These are phyloP conservation scores for Teratosphaeriaceae sp. DNA, from an alignment of 2,329 filamentous ascomycete genomes.

Conservation along the genomic window DNA sequence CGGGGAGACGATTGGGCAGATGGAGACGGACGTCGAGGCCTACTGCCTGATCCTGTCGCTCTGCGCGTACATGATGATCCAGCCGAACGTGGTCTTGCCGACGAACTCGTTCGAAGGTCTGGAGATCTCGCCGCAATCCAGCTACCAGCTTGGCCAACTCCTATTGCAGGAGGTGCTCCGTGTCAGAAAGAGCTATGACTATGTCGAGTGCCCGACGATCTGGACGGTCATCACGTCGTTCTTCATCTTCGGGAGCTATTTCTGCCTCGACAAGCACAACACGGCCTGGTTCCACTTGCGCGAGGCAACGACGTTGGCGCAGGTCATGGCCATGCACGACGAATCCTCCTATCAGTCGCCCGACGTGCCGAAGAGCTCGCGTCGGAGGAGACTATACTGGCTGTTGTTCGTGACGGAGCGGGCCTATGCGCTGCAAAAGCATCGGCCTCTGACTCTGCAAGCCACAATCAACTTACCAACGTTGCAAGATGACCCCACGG, in stretches of 20 bases:
- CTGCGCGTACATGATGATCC: slow-evolving; percentile 45
- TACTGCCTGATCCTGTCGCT: slow-evolving; percentile 51
- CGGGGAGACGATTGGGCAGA: slow-evolving; percentile 48
- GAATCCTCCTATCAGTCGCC: slow-evolving; percentile 46
- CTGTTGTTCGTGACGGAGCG: slow-evolving; percentile 57
- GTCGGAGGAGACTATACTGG: slow-evolving; percentile 55
- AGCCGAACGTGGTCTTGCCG: slow-evolving; percentile 41
- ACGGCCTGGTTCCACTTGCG: slow-evolving; percentile 58
- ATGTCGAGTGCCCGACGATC: slow-evolving; percentile 49
- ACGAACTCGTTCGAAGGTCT: slow-evolving; percentile 41
- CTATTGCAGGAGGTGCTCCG: slow-evolving; percentile 54
- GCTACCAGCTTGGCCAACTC: slow-evolving; percentile 44
- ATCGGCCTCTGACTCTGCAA: slow-evolving; percentile 56
- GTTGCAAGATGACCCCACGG: slow-evolving; percentile 44
- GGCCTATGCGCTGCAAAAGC: slow-evolving; percentile 57
- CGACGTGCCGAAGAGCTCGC: slow-evolving; percentile 46
- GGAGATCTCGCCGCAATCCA: slow-evolving; percentile 39
- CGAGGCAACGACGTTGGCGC: slow-evolving; percentile 54
- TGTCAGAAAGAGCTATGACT: slow-evolving; percentile 51
- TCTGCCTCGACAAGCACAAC: slow-evolving; percentile 54
- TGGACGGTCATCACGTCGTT: slow-evolving; percentile 56
- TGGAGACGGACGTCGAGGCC: slow-evolving; percentile 48
- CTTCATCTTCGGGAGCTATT: slow-evolving; percentile 55
- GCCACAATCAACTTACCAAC: slow-evolving; percentile 52
- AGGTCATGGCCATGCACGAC: slow-evolving; percentile 53